Evolutionary conservation across 108 stramenopile genomes (phyloP).

Genomic region (Nannochloropsis salina): DNA sequence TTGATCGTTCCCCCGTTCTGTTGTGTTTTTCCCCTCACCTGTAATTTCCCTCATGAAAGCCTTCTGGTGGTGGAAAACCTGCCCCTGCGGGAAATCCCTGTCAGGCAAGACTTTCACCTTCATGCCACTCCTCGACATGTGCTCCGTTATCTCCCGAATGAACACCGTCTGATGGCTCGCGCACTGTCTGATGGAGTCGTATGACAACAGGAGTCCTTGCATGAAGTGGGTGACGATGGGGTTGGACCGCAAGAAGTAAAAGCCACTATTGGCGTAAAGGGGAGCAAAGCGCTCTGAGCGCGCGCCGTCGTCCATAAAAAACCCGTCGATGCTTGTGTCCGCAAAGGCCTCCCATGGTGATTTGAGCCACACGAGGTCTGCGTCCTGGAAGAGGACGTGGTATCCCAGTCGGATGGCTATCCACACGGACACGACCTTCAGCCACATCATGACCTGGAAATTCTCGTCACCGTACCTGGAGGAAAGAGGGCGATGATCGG

Average conservation of each 20-base stretch:
- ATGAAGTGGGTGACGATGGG: background rate
- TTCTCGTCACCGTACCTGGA: conserved; percentile 62
- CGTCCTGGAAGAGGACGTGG: conserved; percentile 12
- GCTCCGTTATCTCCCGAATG: conserved; percentile 22
- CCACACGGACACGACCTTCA: conserved; percentile 68
- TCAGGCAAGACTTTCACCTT: conserved; percentile 60
- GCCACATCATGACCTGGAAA: conserved; percentile 70
- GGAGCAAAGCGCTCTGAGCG: conserved; percentile 57
- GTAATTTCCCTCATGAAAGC: conserved; percentile 54
- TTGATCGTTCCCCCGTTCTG: background rate
- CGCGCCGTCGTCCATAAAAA: conserved; percentile 83
- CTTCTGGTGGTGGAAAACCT: conserved; percentile 51
- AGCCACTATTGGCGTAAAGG: conserved; percentile 66
- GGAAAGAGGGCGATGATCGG: background rate
- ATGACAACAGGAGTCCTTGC: conserved; percentile 20
- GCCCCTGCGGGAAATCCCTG: conserved; percentile 59
- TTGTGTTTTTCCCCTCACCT: background rate
- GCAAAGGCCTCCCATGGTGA: conserved; percentile 62
- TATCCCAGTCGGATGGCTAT: conserved; percentile 54
- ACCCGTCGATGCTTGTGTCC: conserved; percentile 60
- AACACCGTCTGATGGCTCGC: conserved; percentile 36
- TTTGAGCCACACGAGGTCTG: conserved; percentile 60
- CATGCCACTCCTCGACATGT: conserved; percentile 59
- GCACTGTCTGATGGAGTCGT: conserved; percentile 23
- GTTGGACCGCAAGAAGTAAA: conserved; percentile 69